Percentiles rank a stretch among this genome's conserved stretches.
Conservation (phyloP, 2,329 filamentous ascomycete species). For the Huntiella bhutanensis region DNA sequence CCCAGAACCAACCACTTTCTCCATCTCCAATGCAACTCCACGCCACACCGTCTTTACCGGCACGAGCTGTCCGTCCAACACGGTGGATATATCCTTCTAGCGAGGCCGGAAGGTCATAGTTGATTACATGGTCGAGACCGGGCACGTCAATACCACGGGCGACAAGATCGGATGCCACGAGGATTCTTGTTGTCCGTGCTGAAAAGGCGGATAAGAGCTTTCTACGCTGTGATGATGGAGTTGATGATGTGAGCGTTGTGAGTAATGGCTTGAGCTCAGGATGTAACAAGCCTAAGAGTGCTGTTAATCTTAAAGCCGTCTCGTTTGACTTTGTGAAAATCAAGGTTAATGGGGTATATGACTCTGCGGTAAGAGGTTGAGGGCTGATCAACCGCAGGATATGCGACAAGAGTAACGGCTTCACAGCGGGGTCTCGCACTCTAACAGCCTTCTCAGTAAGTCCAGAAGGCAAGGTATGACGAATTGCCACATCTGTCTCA, state of each 20-base stretch:
- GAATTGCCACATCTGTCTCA: constrained; percentile 11
- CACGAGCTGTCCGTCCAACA: constrained; percentile 76
- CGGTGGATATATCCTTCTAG: constrained; percentile 76
- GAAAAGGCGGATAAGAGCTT: constrained; percentile 50
- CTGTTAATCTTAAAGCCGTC: constrained; percentile 65
- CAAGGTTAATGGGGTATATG: constrained; percentile 33
- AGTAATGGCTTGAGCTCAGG: constrained; percentile 37
- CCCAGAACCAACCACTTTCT: constrained; percentile 86
- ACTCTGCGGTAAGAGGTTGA: constrained; percentile 9
- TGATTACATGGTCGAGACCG: constrained; percentile 66
- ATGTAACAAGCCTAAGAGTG: constrained; percentile 51
- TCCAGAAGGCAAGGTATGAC: constrained; percentile 39
- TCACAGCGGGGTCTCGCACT: constrained; percentile 35
- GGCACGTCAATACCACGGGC: constrained; percentile 75
- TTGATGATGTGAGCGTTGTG: constrained; percentile 59
- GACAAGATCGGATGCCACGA: constrained; percentile 85
- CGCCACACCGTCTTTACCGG: constrained; percentile 53
- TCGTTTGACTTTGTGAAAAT: constrained; percentile 89
- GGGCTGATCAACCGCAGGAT: constrained; percentile 14
- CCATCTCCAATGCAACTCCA: constrained; percentile 73
- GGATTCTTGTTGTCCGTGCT: constrained; percentile 45
- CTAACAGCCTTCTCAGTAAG: constrained; percentile 22
- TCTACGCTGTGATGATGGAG: constrained; percentile 49
- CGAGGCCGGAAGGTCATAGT: constrained; percentile 78
- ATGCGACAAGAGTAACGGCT: constrained; percentile 55